Conservation (phyloP, 2,329 filamentous ascomycete species). For the Dothistroma pini region DNA sequence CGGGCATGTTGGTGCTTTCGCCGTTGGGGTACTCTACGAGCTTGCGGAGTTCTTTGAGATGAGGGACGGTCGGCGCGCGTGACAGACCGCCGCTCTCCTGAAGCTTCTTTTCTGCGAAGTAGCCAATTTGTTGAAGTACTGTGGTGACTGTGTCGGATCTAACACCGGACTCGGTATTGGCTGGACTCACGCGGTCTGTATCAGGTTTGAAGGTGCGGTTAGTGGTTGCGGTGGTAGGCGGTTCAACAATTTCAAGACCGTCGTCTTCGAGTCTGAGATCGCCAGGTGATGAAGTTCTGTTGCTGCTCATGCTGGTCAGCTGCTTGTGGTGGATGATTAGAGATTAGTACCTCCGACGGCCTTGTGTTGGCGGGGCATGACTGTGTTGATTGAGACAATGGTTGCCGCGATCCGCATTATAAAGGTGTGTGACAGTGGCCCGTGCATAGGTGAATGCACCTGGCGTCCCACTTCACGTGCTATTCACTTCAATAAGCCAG, state of each 20-base stretch:
- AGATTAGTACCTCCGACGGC: background rate
- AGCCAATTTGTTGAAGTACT: background rate
- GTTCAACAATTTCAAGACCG: background rate
- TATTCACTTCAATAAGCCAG: background rate
- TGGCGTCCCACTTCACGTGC: background rate
- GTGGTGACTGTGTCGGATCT: background rate
- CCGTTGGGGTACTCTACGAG: background rate
- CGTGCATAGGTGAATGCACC: background rate
- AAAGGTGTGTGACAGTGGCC: background rate
- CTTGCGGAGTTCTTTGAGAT: conserved; percentile 5
- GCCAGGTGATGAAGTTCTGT: background rate
- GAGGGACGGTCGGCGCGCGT: background rate
- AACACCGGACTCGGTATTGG: background rate
- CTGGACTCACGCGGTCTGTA: background rate
- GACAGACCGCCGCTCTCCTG: background rate
- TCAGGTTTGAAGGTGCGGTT: background rate
- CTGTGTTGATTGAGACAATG: background rate
- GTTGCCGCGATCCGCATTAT: background rate
- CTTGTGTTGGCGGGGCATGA: background rate
- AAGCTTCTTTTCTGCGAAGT: background rate
- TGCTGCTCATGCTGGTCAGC: background rate
- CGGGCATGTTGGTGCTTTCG: background rate
- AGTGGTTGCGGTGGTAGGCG: background rate
- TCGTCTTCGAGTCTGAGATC: background rate
- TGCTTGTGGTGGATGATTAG: background rate